Evolutionary conservation across 257 asterid genomes (phyloP), one percentile per base, ranked within the genome.

Genomic region (Ilex aquifolium): DNA sequence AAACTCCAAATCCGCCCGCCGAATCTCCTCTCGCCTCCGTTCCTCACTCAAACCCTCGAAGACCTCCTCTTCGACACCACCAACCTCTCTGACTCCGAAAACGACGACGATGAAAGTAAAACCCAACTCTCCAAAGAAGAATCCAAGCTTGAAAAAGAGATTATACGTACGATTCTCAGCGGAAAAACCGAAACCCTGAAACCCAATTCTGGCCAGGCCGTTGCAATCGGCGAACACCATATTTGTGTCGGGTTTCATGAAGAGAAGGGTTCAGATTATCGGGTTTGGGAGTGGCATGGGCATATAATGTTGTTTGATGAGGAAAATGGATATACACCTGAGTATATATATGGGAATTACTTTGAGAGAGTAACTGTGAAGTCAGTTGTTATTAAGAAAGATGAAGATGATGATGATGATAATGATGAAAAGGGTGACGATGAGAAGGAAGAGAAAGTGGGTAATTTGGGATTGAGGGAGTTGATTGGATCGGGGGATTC

Each of bases 231-330:
- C 10, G 97, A 86, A 71, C 99, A 93, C 66, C 99, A 88, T 56
- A 81, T 93, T 65, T 93, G 99, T 66, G 86, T 93, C 3, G 96
- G 96, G 55, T 90, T 84, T 77, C 95, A 87, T 31, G 91, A 90
- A 73, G 97, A 93, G 13, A 48, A 72, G 0, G 92, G 76, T 44
- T 85, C 95, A 6, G 95, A 84, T 76, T 86, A 87, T 61, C 86
- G 97, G 16, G 97, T 88, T 3, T 90, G 99, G 96, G 99, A 93
- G 75, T 93, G 99, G 99, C 99, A 90, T 32, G 99, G 99, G 1
- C 97, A 93, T 69, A 79, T 90, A 7, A 86, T 88, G 95, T 58
- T 90, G 72, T 87, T 90, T 63, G 96, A 90, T 71, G 99, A 90
- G 71, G 96, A 90, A 72, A 81, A 87, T 67, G 99, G 96, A 21